Evolutionary conservation across 768 basidiomycete species (phyloP).

Genomic region (Lentinula raphanica): DNA sequence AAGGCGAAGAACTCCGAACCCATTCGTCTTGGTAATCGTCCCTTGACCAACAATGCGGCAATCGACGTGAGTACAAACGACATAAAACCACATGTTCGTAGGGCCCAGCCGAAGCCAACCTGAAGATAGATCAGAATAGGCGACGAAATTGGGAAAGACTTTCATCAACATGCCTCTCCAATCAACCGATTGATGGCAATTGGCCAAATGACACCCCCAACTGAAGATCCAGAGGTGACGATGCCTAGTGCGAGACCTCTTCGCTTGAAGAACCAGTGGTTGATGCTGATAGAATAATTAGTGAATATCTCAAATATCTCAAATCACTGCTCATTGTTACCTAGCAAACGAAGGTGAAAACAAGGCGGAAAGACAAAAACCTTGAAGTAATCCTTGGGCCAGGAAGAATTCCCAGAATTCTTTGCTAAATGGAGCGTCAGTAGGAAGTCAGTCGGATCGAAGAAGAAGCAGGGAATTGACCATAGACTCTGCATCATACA

Average conservation of each 20-base stretch:
- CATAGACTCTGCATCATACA: conserved; percentile 9
- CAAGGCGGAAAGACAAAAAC: conserved; percentile 28
- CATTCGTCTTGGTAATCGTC: conserved; percentile 10
- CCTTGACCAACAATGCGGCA: conserved; percentile 12
- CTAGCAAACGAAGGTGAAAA: conserved; percentile 12
- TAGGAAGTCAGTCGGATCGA: background rate
- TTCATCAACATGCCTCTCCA: background rate
- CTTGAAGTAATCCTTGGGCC: conserved; percentile 46
- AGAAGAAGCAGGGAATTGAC: background rate
- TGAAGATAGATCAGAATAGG: background rate
- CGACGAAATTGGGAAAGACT: background rate
- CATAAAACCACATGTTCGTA: conserved; percentile 13
- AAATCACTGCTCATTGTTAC: background rate
- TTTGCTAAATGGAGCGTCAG: conserved; percentile 4
- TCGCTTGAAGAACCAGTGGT: conserved; percentile 17
- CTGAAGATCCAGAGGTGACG: conserved; percentile 16
- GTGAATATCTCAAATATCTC: no score
- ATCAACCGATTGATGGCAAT: conserved; percentile 14
- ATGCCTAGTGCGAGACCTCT: conserved; percentile 15
- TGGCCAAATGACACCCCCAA: conserved; percentile 16
- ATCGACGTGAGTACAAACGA: conserved; percentile 9
- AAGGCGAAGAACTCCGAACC: conserved; percentile 14
- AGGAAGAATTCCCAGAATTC: conserved; percentile 55
- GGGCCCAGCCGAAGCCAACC: conserved; percentile 16
- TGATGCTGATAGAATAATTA: conserved; percentile 1